Evolutionary conservation across 257 asterid species (phyloP).

Genomic region (Prunella vulgaris): DNA sequence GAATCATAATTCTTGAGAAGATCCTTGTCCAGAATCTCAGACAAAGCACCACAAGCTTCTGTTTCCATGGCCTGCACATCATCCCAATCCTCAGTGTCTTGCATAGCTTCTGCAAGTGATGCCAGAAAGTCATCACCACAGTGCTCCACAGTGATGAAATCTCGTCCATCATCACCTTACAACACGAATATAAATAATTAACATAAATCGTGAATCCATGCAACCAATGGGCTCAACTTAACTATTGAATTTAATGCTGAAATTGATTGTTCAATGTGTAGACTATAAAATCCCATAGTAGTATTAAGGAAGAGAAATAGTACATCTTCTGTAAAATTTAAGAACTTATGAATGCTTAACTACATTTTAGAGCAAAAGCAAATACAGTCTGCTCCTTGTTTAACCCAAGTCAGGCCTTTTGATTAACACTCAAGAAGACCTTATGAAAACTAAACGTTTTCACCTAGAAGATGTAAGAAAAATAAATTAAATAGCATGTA

Average conservation of each 20-base stretch:
- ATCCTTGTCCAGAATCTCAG: slow-evolving; percentile 61
- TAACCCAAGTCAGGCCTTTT: not conserved
- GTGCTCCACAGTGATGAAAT: slow-evolving; percentile 75
- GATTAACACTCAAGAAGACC: not conserved
- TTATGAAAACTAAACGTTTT: not conserved
- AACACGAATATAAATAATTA: not conserved
- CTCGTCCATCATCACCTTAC: slow-evolving; percentile 86
- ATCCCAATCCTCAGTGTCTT: slow-evolving; percentile 90
- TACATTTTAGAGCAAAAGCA: not conserved
- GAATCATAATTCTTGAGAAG: slow-evolving; percentile 27
- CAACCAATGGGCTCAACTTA: not conserved
- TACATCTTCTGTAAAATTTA: not conserved
- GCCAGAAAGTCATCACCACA: slow-evolving; percentile 92
- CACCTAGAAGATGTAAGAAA: not conserved
- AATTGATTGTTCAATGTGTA: not conserved
- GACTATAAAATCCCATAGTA: not conserved
- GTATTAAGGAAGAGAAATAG: slow-evolving; percentile 1
- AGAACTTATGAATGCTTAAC: not conserved
- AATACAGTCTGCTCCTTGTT: not conserved
- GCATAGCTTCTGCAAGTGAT: slow-evolving; percentile 77
- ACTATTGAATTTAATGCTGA: slow-evolving; percentile 1
- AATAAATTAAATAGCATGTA: not conserved
- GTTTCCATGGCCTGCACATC: slow-evolving; percentile 80
- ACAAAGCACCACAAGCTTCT: slow-evolving; percentile 78
- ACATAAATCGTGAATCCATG: not conserved